Conservation (phyloP, 2,329 filamentous ascomycete genomes). For the Fusarium sp. region DNA sequence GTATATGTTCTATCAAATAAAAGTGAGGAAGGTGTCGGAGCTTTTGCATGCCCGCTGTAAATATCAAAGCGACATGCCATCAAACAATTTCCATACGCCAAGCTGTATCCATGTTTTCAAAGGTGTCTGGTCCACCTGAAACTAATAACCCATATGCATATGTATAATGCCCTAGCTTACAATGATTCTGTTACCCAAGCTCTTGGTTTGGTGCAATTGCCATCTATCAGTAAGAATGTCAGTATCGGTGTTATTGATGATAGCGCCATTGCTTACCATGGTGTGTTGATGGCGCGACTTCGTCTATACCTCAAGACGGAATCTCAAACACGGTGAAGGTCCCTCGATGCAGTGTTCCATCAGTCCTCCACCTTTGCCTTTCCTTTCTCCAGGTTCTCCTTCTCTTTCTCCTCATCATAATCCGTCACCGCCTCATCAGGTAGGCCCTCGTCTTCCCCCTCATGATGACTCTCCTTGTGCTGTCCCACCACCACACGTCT, state of each 20-base stretch:
- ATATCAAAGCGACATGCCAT: constrained; percentile 1
- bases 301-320: background rate
- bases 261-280: constrained; percentile 1
- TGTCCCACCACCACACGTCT: constrained; percentile 54
- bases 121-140: constrained; percentile 46
- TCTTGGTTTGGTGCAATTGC: background rate
- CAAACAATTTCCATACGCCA: constrained; percentile 40
- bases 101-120: constrained; percentile 20
- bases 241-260: background rate
- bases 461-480: constrained; percentile 8
- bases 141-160: constrained; percentile 17
- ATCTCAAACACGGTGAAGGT: constrained; percentile 1
- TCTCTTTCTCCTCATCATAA: constrained; percentile 34
- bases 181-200: constrained; percentile 1
- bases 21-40: too few relatives aligned
- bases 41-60: background rate
- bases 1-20: too few relatives aligned
- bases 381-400: constrained; percentile 18
- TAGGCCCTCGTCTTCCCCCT: constrained; percentile 23
- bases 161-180: background rate
- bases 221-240: constrained; percentile 13
- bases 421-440: constrained; percentile 40
- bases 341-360: background rate
- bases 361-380: constrained; percentile 27
- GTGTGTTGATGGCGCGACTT: background rate